phyloP scores from a whole-genome alignment of 2,329 filamentous ascomycete genomes.

The Xylaria multiplex region DNA sequence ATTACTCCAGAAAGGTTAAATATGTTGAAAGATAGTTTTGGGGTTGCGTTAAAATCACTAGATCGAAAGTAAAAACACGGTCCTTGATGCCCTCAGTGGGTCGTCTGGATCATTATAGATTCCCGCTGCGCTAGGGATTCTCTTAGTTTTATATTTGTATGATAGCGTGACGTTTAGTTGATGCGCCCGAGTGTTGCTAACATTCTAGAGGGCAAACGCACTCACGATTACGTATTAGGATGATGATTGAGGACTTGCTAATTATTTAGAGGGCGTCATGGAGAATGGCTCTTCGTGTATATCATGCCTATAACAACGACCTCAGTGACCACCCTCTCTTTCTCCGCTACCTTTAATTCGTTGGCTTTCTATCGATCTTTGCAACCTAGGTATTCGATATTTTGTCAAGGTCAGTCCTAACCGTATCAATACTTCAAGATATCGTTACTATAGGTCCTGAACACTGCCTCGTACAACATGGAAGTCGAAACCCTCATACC shows the following conservation, averaged over 20 bases:
- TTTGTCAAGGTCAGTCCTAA: neutral
- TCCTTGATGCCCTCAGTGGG: too few species aligned
- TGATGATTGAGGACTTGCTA: neutral
- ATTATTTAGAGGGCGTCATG: conserved; percentile 17
- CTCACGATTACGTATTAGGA: conserved; percentile 12
- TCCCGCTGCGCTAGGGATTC: neutral
- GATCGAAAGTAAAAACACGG: neutral
- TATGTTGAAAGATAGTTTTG: neutral
- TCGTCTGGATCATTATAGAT: neutral
- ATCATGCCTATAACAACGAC: neutral
- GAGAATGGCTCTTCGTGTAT: neutral
- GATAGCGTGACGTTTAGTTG: conserved; percentile 6
- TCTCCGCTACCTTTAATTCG: neutral
- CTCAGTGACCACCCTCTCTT: neutral
- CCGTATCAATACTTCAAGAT: neutral
- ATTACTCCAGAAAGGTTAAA: conserved; percentile 4
- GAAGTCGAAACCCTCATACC: conserved; percentile 54
- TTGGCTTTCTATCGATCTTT: neutral
- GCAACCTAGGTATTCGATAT: neutral
- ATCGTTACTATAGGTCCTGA: too few species aligned
- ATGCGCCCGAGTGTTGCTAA: neutral
- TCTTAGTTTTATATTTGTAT: neutral
- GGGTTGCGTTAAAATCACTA: neutral
- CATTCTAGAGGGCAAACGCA: neutral
- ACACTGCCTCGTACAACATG: conserved; percentile 33